phyloP scores from a whole-genome alignment of 2,329 filamentous ascomycete genomes.

The Fusarium protoensiforme region DNA sequence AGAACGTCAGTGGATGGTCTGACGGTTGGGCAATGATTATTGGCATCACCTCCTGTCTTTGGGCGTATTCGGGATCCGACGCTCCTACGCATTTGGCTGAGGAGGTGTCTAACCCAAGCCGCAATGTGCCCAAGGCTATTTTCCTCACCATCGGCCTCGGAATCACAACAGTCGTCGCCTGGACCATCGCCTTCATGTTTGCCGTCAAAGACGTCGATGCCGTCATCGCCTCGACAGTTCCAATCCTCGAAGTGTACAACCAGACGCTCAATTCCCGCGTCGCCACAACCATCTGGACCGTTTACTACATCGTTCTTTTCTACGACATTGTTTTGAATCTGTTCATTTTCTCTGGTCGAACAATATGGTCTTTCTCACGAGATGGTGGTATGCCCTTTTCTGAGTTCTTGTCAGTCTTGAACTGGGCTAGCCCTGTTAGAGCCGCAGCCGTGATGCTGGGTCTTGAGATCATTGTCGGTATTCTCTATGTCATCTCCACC shows the following conservation, averaged over 20 bases:
- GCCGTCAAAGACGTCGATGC: slow-evolving; percentile 38
- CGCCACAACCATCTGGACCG: slow-evolving; percentile 39
- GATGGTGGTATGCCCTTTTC: slow-evolving; percentile 41
- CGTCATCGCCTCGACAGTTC: slow-evolving; percentile 35
- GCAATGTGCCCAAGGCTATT: slow-evolving; percentile 40
- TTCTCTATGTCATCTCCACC: slow-evolving; percentile 37
- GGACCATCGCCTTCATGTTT: slow-evolving; percentile 43
- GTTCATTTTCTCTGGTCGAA: slow-evolving; percentile 40
- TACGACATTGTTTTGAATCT: slow-evolving; percentile 42
- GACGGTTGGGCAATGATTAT: slow-evolving; percentile 41
- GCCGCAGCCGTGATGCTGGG: slow-evolving; percentile 41
- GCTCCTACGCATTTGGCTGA: slow-evolving; percentile 38
- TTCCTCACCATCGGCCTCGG: slow-evolving; percentile 38
- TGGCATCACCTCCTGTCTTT: slow-evolving; percentile 38
- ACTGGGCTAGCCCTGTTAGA: slow-evolving; percentile 36
- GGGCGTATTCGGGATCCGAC: slow-evolving; percentile 39
- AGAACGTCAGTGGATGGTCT: slow-evolving; percentile 39
- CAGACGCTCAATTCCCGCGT: slow-evolving; percentile 37
- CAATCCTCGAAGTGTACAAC: slow-evolving; percentile 40
- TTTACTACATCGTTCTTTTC: slow-evolving; percentile 43
- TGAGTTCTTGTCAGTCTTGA: slow-evolving; percentile 30
- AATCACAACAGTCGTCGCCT: slow-evolving; percentile 33
- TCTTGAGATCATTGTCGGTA: slow-evolving; percentile 40
- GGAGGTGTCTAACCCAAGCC: slow-evolving; percentile 40
- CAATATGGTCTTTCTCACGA: slow-evolving; percentile 40